Evolutionary conservation across 2,329 filamentous ascomycete genomes (phyloP), one percentile per base, ranked within the genome.

Genomic region (Fonsecaea nubica): DNA sequence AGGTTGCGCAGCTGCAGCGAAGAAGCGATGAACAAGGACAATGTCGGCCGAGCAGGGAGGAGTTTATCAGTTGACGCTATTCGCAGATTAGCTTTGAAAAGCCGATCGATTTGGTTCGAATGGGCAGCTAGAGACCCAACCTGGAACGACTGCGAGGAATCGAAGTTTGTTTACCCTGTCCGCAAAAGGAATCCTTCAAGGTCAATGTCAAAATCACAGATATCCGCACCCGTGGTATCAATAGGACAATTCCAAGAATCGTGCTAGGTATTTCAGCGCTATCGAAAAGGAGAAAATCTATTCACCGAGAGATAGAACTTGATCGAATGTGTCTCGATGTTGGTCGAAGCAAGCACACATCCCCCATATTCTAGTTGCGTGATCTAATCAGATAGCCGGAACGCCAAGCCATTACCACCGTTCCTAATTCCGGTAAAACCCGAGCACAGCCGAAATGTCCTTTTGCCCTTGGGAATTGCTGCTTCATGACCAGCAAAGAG

Each of bases 121-220:
- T 25, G n/a, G n/a, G n/a, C 42, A 48, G 18, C 18, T 25, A 10
- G 1, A 21, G 18, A 8, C 5, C 42, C 42, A 12, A 21, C 4
- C 8, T 6, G n/a, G 42, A 48, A 25, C 7, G 42, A 9, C n/a
- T 3, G 42, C n/a, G 42, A 21, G 42, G 42, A 48, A 1, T 21
- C 42, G 42, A 48, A 18, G 42, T 50, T 50, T 50, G 45, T 50
- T 50, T 50, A 50, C 45, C 9, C 8, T 50, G 45, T 50, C 25
- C 45, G 45, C 45, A 25, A 50, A 18, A 21, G 45, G 45, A 25
- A 50, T 21, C 25, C 45, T 10, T 50, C 45, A 21, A 50, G 45
- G 15, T 5, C 45, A 13, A 50, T 50, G 9, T 50, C n/a, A 12
- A 50, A 50, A 13, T 30, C 45, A 50, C 45, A 50, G 12, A 12